phyloP scores from a whole-genome alignment of 805 yeast species.

The Lipomyces spencermartinsiae region DNA sequence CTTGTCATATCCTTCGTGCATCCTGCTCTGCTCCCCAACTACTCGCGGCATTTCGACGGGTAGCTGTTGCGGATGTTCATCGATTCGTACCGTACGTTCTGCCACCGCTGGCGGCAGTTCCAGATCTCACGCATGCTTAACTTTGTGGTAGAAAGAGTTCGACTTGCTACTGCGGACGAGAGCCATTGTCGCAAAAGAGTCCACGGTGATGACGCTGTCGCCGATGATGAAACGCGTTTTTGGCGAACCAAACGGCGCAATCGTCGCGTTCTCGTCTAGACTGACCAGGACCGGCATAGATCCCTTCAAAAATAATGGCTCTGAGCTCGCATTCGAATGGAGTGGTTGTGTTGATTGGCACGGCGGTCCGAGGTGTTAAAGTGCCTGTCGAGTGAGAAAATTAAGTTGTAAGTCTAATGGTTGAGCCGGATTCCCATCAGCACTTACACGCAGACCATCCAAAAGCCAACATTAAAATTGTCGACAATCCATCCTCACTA shows the following conservation, averaged over 20 bases:
- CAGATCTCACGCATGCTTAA: neutral
- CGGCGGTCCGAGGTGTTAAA: no score
- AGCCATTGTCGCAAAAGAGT: neutral
- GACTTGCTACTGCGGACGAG: neutral
- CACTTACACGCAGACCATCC: no score
- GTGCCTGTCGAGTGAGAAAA: no score
- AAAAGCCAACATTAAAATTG: no score
- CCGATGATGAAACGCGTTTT: neutral
- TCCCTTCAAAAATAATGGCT: neutral
- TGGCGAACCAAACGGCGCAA: neutral
- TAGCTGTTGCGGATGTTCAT: no score
- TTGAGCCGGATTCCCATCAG: no score
- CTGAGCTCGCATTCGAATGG: neutral
- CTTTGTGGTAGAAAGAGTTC: neutral
- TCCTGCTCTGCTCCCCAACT: no score
- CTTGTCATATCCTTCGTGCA: no score
- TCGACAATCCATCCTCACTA: no score
- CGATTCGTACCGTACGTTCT: neutral
- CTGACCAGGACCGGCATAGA: neutral
- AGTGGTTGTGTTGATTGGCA: no score
- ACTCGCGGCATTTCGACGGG: no score
- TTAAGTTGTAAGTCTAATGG: no score
- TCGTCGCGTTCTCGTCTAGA: neutral
- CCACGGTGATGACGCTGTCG: neutral
- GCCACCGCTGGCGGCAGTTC: neutral